These are phyloP conservation scores for Candida germanica DNA, from an alignment of 805 yeast species.

Conservation along the genomic window DNA sequence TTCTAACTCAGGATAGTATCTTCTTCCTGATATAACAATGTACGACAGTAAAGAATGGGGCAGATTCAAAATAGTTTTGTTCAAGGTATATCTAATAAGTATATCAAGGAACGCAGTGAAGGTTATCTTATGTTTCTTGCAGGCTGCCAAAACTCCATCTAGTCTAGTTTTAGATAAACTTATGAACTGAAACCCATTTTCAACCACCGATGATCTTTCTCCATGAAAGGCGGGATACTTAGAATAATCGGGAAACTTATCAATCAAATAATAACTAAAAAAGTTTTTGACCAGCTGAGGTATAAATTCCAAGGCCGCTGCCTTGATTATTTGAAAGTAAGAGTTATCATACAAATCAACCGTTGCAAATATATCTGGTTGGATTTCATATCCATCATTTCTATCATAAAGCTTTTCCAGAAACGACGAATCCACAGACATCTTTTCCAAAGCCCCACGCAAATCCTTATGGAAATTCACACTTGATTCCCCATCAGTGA, in stretches of 20 bases:
- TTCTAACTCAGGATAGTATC: conserved; percentile 6
- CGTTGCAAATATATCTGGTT: background rate
- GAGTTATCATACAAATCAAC: background rate
- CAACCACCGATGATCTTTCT: background rate
- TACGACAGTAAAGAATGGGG: too few relatives aligned
- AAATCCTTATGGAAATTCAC: conserved; percentile 25
- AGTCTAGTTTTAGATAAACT: conserved; percentile 1
- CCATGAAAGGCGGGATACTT: conserved; percentile 5
- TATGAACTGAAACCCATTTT: conserved; percentile 1
- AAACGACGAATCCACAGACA: background rate
- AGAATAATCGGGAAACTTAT: conserved; percentile 6
- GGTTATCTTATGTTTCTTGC: conserved; percentile 6
- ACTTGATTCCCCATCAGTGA: conserved; percentile 35
- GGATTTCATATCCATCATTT: background rate
- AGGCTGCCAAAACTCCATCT: background rate
- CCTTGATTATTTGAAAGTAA: background rate
- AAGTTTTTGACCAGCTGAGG: background rate
- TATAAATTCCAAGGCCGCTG: background rate
- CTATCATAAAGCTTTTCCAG: background rate
- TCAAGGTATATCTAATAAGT: conserved; percentile 9
- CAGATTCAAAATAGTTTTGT: conserved; percentile 6
- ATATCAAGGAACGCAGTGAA: conserved; percentile 11
- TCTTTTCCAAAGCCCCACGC: too few relatives aligned
- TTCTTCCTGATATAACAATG: conserved; percentile 10
- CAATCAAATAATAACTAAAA: conserved; percentile 1